Evolutionary conservation across 345 rosid species (phyloP).

Genomic region (Ailanthus altissimus): DNA sequence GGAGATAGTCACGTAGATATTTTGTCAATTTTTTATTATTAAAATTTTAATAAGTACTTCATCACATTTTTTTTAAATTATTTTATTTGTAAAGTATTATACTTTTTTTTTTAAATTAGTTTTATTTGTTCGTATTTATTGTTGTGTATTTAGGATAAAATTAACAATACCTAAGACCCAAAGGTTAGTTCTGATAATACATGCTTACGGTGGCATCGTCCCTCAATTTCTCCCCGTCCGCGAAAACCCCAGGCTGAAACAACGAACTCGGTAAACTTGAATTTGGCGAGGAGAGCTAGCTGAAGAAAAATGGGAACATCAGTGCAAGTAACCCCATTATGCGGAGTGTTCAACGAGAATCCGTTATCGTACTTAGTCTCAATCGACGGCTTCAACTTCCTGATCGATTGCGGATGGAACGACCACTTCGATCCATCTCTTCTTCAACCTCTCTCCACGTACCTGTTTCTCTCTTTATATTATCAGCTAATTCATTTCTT

Average conservation of each 20-base stretch:
- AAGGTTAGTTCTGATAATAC: not conserved
- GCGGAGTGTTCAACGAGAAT: constrained; percentile 94
- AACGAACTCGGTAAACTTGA: not conserved
- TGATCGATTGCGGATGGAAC: constrained; percentile 97
- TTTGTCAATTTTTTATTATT: too few relatives aligned
- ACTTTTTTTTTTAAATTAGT: too few relatives aligned
- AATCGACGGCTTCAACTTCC: constrained; percentile 84
- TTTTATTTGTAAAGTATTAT: too few relatives aligned
- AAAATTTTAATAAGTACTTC: too few relatives aligned
- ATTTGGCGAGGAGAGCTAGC: too few relatives aligned
- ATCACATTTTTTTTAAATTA: too few relatives aligned
- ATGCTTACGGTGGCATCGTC: not conserved
- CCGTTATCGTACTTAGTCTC: constrained; percentile 88
- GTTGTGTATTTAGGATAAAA: not conserved
- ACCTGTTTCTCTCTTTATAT: not conserved
- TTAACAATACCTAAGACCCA: not conserved
- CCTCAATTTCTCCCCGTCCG: not conserved
- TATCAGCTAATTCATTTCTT: not conserved
- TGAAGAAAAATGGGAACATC: constrained; percentile 85
- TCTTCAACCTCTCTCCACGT: constrained; percentile 92
- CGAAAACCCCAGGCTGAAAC: not conserved
- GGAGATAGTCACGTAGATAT: too few relatives aligned
- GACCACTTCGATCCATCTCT: constrained; percentile 86
- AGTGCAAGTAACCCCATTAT: constrained; percentile 77
- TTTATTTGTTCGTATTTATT: not conserved